Evolutionary conservation across 768 basidiomycete genomes (phyloP).

Genomic region (Lactarius akahatsu): DNA sequence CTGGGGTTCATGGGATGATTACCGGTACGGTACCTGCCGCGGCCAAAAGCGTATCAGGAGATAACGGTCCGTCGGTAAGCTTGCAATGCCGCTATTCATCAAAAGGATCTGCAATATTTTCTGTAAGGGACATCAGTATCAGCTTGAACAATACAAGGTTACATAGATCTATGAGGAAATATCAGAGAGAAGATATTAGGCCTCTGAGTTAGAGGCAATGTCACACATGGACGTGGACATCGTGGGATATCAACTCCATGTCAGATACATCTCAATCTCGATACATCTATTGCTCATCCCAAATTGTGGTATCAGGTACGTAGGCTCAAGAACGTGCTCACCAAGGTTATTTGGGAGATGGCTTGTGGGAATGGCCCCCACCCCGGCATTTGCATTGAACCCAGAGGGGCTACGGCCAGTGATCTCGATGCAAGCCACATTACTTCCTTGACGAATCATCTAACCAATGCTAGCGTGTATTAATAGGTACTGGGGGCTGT

Average conservation of each 20-base stretch:
- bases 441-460: not conserved
- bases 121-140: slow-evolving; percentile 2
- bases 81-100: not conserved
- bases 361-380: slow-evolving; percentile 6
- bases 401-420: not conserved
- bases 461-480: slow-evolving; percentile 1
- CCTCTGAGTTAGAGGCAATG: slow-evolving; percentile 9
- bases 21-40: not conserved
- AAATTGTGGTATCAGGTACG: slow-evolving; percentile 8
- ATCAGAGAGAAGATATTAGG: slow-evolving; percentile 26
- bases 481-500: slow-evolving; percentile 4
- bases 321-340: slow-evolving; percentile 9
- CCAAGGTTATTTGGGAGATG: not conserved
- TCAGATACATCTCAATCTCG: slow-evolving; percentile 10
- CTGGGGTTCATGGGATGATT: not conserved
- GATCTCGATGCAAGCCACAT: slow-evolving; percentile 6
- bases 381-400: not conserved
- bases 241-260: slow-evolving; percentile 21
- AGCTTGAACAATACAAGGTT: not conserved
- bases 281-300: slow-evolving; percentile 21
- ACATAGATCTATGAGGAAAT: not conserved
- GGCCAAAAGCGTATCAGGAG: not conserved
- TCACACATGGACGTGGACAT: slow-evolving; percentile 22
- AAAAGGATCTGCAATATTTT: slow-evolving; percentile 3
- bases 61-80: not conserved